These are phyloP conservation scores for Thielaviopsis populi DNA, from an alignment of 2,329 filamentous ascomycete species.

Conservation along the genomic window DNA sequence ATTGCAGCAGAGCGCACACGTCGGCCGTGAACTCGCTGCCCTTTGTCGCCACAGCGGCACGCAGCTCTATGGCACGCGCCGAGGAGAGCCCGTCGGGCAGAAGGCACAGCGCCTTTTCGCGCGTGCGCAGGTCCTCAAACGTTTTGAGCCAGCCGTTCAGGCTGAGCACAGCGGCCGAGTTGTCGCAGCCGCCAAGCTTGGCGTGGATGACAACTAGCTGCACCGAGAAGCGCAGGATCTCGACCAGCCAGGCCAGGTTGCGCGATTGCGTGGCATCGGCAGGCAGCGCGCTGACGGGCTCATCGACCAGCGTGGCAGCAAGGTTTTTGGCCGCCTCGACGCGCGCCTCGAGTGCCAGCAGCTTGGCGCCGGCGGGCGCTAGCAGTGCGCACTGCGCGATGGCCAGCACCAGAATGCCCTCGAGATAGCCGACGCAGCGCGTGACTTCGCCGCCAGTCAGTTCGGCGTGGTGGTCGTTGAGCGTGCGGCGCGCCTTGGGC, in stretches of 20 bases:
- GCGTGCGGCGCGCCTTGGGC: slow-evolving; percentile 48
- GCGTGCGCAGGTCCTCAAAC: slow-evolving; percentile 31
- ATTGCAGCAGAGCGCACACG: slow-evolving; percentile 27
- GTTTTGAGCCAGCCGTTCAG: slow-evolving; percentile 37
- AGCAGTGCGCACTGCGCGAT: slow-evolving; percentile 41
- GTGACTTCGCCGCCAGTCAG: slow-evolving; percentile 65
- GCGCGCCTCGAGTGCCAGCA: slow-evolving; percentile 4
- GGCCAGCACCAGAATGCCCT: slow-evolving; percentile 60
- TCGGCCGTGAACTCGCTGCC: slow-evolving; percentile 27
- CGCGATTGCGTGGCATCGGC: neutral
- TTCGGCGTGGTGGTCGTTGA: slow-evolving; percentile 67
- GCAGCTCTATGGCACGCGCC: slow-evolving; percentile 23
- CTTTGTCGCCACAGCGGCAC: slow-evolving; percentile 25
- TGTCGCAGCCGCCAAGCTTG: slow-evolving; percentile 42
- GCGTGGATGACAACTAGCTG: slow-evolving; percentile 51
- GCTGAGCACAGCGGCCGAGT: slow-evolving; percentile 29
- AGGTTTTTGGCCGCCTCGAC: slow-evolving; percentile 6
- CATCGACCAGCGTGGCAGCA: slow-evolving; percentile 1
- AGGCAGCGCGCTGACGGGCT: neutral
- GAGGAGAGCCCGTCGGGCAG: slow-evolving; percentile 40
- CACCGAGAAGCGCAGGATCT: slow-evolving; percentile 48
- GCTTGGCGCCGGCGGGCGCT: slow-evolving; percentile 18
- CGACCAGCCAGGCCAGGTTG: slow-evolving; percentile 44
- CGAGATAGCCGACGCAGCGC: slow-evolving; percentile 70
- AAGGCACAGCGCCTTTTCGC: slow-evolving; percentile 29